Percentiles rank a stretch among this genome's conserved stretches.
Evolutionary conservation across 441 rosid species (phyloP).

Genomic region (Pelargonium citronellum): DNA sequence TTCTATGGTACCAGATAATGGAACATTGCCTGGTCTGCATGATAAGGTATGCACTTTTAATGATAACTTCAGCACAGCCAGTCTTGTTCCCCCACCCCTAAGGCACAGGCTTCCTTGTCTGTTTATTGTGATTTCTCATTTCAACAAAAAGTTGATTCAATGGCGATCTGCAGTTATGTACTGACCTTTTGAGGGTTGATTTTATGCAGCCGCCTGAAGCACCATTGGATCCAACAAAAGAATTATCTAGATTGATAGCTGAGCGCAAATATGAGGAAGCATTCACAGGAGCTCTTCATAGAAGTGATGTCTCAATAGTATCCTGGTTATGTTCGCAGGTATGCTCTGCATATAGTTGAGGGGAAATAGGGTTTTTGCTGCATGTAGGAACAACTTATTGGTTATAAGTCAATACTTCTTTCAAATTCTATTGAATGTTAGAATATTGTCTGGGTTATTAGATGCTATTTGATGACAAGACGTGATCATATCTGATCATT

Average conservation of each 20-base stretch:
- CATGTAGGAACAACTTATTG: neutral
- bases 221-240: conserved; percentile 60
- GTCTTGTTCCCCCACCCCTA: neutral
- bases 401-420: neutral
- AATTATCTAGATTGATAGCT: conserved; percentile 50
- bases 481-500: too few species aligned
- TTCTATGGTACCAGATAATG: conserved; percentile 47
- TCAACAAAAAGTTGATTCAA: neutral
- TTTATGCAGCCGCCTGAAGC: conserved; percentile 37
- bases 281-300: conserved; percentile 58
- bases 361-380: neutral
- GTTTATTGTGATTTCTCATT: neutral
- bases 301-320: conserved; percentile 66
- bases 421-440: neutral
- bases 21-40: conserved; percentile 50
- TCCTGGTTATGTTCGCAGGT: conserved; percentile 84
- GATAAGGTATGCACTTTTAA: conserved; percentile 38
- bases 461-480: too few species aligned
- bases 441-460: too few species aligned
- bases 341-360: conserved; percentile 10
- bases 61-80: neutral
- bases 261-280: conserved; percentile 69
- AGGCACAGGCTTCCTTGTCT: neutral
- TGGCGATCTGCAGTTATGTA: neutral
- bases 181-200: conserved; percentile 13